Base-by-base conservation (phyloP, 176 grass and related monocot species). In the Carex scoparia region DNA sequence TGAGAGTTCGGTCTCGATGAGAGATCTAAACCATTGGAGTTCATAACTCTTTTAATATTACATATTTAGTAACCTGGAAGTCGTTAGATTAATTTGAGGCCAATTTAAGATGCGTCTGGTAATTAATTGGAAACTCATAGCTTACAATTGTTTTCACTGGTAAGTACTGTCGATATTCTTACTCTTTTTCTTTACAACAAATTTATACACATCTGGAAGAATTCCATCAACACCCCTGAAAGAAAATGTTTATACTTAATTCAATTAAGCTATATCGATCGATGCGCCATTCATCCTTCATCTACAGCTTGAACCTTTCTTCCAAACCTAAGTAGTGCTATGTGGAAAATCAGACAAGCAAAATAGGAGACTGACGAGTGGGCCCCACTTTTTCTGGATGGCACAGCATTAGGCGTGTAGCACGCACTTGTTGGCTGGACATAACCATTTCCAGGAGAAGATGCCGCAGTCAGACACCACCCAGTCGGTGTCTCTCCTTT, bases 401-500 rank as follows among this genome's bases (percentile, higher is more conserved):
- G 42, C n/a, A 33, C 81, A 18, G 42, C 23, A 19, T 68, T 83
- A 15, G 81, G 61, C 2, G 2, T 83, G 27, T 83, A 83, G 49
- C 81, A 83, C 13, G 51, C 4, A 31, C 81, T 69, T 32, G 61
- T 69, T 28, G 81, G 81, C 81, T 69, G 62, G 16, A 83, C 81
- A 56, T 83, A 67, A 49, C 81, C 81, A 37, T n/a, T 83, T 46
- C 81, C 81, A 0, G 81, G 81, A 7, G 65, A 64, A 10, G 81
- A 56, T 53, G 63, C 81, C 4, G 65, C 81, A 16, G 81, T 83
- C 28, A 32, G 10, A 32, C 81, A 83, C 61, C 65, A 83, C 27
- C 81, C 81, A 14, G 62, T 69, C 7, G 81, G 81, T 35, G 46
- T 56, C 42, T 83, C 81, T 37, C 63, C 81, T 83, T 83, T 69